Percentiles rank a stretch among this genome's conserved stretches.
Evolutionary conservation across 1,284 basidiomycete species (phyloP).

Genomic region (Cryptococcus floricola): DNA sequence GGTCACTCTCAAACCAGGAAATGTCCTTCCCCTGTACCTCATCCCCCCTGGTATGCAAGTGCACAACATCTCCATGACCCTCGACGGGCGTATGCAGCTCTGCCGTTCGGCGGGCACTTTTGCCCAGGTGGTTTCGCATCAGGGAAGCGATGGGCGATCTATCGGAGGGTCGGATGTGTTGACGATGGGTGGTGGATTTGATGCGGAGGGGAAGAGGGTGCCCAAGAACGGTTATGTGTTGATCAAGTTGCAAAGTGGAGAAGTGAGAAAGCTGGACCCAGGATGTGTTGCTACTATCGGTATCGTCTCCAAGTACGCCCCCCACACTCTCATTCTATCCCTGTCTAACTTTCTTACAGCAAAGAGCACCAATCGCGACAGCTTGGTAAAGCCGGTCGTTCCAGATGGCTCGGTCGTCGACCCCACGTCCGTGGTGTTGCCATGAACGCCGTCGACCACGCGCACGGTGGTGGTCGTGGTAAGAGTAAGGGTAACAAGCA

Average conservation of each 20-base stretch:
- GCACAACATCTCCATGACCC: constrained; percentile 76
- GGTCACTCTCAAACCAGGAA: constrained; percentile 81
- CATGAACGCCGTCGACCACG: constrained; percentile 98
- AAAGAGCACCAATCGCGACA: constrained; percentile 78
- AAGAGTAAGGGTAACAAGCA: constrained; percentile 95
- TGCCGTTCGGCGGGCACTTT: constrained; percentile 86
- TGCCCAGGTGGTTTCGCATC: constrained; percentile 73
- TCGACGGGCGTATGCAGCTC: constrained; percentile 73
- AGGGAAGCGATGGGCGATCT: constrained; percentile 50
- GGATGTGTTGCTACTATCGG: constrained; percentile 87
- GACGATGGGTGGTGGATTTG: constrained; percentile 31
- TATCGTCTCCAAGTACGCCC: constrained; percentile 72
- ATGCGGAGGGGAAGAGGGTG: constrained; percentile 22
- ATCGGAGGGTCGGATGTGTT: constrained; percentile 41
- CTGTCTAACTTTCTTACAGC: constrained; percentile 25
- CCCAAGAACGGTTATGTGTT: constrained; percentile 52
- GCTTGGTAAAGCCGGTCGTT: constrained; percentile 88
- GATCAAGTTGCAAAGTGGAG: constrained; percentile 84
- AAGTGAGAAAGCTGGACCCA: constrained; percentile 79
- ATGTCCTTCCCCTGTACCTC: constrained; percentile 85
- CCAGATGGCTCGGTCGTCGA: constrained; percentile 79
- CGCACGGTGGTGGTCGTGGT: constrained; percentile 91
- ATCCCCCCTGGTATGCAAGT: constrained; percentile 90
- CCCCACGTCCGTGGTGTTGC: constrained; percentile 94
- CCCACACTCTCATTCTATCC: not conserved